A percentile compares a stretch with the other conserved stretches of the same genome.
These are phyloP conservation scores for Phascolomyces articulosus DNA, from an alignment of 371 early-diverging fungal genomes.

Conservation along the genomic window DNA sequence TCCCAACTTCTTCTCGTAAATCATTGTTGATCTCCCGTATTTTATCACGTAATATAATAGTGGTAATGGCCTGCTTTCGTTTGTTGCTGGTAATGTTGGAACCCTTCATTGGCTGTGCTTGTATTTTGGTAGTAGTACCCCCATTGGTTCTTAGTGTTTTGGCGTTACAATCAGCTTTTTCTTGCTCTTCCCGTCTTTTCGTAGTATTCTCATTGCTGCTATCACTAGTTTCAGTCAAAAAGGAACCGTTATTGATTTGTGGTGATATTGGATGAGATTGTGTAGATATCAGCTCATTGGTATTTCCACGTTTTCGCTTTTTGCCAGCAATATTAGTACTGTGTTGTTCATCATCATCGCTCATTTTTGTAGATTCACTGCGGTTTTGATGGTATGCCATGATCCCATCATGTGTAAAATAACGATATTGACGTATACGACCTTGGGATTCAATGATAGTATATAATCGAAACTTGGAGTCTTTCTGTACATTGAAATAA, in stretches of 20 bases:
- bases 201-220: not conserved
- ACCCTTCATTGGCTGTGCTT: conserved; percentile 8
- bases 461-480: conserved; percentile 4
- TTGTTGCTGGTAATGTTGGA: conserved; percentile 15
- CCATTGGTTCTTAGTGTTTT: not conserved
- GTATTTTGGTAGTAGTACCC: not conserved
- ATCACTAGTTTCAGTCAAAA: not conserved
- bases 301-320: not conserved
- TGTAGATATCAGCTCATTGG: not conserved
- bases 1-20: conserved; percentile 11
- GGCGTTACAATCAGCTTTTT: not conserved
- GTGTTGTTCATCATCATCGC: not conserved
- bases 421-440: conserved; percentile 16
- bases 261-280: not conserved
- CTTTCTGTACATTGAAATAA: not conserved
- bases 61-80: conserved; percentile 13
- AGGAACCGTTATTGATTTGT: not conserved
- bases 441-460: conserved; percentile 12
- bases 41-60: conserved; percentile 16
- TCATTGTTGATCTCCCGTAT: conserved; percentile 16
- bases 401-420: conserved; percentile 15
- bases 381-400: conserved; percentile 2
- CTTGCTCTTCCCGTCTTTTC: not conserved
- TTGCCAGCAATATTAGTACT: not conserved
- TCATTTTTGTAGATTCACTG: not conserved